A percentile compares a stretch with the other conserved stretches of the same genome.
These are phyloP conservation scores for Backusella mclennaniae DNA, from an alignment of 192 early-diverging fungal genomes.

Conservation along the genomic window DNA sequence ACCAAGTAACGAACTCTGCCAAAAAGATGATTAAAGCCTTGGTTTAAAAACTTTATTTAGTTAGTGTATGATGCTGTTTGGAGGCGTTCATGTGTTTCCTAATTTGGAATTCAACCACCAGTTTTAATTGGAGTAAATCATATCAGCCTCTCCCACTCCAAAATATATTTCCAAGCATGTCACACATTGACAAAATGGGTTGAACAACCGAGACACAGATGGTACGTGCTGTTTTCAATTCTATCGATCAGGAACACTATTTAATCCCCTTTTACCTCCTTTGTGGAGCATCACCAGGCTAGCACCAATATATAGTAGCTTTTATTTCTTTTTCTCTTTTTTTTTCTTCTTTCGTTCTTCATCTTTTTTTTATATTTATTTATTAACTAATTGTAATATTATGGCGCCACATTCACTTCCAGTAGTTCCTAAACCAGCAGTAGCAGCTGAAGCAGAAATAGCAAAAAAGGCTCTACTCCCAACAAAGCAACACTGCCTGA, in stretches of 20 bases:
- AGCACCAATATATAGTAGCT: background rate
- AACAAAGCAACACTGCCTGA: slow-evolving; percentile 38
- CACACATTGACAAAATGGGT: slow-evolving; percentile 3
- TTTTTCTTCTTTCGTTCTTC: background rate
- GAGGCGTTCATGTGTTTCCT: slow-evolving; percentile 1
- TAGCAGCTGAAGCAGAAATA: background rate
- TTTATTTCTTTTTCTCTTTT: background rate
- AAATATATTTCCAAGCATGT: background rate
- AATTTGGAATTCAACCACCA: background rate
- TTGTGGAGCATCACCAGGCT: slow-evolving; percentile 15
- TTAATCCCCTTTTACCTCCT: background rate
- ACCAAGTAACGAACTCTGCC: background rate
- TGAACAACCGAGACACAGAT: slow-evolving; percentile 5
- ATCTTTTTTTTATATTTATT: background rate
- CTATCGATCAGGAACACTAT: background rate
- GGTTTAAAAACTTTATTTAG: background rate
- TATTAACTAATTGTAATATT: background rate
- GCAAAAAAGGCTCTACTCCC: background rate
- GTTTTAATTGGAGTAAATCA: background rate
- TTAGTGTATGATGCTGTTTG: background rate
- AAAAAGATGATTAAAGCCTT: background rate
- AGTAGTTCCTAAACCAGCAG: background rate
- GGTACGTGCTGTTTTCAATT: background rate
- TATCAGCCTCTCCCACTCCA: background rate
- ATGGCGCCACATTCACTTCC: slow-evolving; percentile 23